Percentiles rank a stretch among this genome's conserved stretches.
These are phyloP conservation scores for Fallopia convolvulus DNA, from an alignment of 148 eudicot species.

Conservation along the genomic window DNA sequence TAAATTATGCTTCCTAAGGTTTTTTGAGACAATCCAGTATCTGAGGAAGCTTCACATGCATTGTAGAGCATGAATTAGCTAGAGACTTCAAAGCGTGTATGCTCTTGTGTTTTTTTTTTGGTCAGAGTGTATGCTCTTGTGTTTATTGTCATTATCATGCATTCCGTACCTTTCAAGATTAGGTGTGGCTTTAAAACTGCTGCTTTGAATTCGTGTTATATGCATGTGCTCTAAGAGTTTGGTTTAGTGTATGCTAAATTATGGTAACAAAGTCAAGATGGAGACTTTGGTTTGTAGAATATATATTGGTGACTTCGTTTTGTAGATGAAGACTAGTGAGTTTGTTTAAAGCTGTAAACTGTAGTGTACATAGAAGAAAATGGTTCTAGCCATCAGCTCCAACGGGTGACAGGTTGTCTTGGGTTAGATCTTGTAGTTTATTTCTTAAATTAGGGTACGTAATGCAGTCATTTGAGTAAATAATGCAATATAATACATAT, in stretches of 20 bases:
- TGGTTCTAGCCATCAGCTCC: background rate
- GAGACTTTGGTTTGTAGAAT: constrained; percentile 7
- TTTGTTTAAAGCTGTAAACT: background rate
- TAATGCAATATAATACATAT: no score
- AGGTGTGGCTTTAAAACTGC: background rate
- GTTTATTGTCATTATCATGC: background rate
- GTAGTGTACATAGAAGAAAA: background rate
- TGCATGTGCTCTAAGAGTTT: background rate
- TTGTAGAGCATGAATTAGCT: background rate
- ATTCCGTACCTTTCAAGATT: constrained; percentile 1
- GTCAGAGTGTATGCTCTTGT: background rate
- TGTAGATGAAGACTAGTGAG: background rate
- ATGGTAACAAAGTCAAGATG: constrained; percentile 7
- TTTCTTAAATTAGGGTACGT: background rate
- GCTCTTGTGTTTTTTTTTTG: background rate
- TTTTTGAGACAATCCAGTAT: background rate
- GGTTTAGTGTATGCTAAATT: background rate
- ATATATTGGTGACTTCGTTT: background rate
- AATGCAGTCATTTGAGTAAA: background rate
- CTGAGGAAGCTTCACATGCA: background rate
- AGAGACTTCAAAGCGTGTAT: background rate
- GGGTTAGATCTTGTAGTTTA: background rate
- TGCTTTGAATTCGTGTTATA: background rate
- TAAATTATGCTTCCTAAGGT: background rate
- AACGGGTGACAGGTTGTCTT: background rate